These are phyloP conservation scores for Tarenaya hassleriana DNA, from an alignment of 345 rosid species.

Conservation along the genomic window DNA sequence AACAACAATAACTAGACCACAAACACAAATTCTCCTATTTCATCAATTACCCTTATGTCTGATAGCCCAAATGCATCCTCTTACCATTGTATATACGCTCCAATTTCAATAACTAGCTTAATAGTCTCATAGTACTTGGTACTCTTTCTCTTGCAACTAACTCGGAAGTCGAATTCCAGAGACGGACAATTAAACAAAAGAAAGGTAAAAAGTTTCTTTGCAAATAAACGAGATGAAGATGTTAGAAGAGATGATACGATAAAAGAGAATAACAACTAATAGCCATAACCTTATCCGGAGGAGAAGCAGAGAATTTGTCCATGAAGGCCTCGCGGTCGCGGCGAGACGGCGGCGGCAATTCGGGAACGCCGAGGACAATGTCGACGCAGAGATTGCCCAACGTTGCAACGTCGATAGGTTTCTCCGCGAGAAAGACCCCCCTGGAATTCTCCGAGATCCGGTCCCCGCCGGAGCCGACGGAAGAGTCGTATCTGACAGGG, in stretches of 20 bases:
- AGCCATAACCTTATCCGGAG: slow-evolving; percentile 69
- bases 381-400: slow-evolving; percentile 94
- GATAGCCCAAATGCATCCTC: no score
- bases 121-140: no score
- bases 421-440: slow-evolving; percentile 31
- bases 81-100: no score
- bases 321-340: slow-evolving; percentile 55
- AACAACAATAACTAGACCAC: no score
- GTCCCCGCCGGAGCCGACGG: slow-evolving; percentile 23
- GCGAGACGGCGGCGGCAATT: slow-evolving; percentile 62
- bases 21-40: no score
- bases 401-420: slow-evolving; percentile 63
- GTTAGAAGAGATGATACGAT: not conserved
- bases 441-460: slow-evolving; percentile 10
- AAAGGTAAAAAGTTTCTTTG: no score
- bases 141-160: no score
- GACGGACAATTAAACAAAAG: no score
- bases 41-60: no score
- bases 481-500: slow-evolving; percentile 23
- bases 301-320: slow-evolving; percentile 64
- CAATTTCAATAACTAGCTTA: no score
- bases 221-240: not conserved
- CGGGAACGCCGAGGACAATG: slow-evolving; percentile 73
- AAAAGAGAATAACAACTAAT: not conserved
- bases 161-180: no score